Evolutionary conservation across 192 early-diverging fungal species (phyloP).

Genomic region (Entomortierella beljakovae): DNA sequence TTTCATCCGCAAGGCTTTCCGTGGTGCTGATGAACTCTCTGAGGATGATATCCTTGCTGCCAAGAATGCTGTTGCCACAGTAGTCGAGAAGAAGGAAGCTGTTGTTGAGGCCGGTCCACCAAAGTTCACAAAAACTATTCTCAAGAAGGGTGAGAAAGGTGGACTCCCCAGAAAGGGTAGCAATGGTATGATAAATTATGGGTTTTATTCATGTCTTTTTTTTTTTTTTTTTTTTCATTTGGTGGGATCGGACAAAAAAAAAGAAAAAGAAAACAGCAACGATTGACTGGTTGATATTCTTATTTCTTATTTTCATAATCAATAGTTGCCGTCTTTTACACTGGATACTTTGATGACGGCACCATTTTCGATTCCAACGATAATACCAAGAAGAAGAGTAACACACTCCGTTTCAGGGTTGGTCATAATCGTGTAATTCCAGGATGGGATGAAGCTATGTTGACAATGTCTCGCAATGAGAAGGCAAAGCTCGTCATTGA

Average conservation of each 20-base stretch:
- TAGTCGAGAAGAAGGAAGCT: constrained; percentile 37
- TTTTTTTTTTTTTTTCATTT: neutral
- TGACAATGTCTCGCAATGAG: constrained; percentile 76
- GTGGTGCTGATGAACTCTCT: constrained; percentile 53
- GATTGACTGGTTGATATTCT: neutral
- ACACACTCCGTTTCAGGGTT: no score
- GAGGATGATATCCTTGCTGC: constrained; percentile 38
- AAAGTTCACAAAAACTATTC: constrained; percentile 73
- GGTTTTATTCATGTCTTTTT: no score
- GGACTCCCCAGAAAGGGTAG: constrained; percentile 74
- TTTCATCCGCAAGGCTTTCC: constrained; percentile 70
- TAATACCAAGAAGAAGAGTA: constrained; percentile 70
- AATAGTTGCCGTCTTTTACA: no score
- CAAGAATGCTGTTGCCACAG: constrained; percentile 52
- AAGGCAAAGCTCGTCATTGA: constrained; percentile 70
- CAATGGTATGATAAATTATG: constrained; percentile 67
- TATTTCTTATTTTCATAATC: constrained; percentile 3
- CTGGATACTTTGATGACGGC: constrained; percentile 76
- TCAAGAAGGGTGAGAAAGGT: constrained; percentile 73
- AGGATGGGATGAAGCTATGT: constrained; percentile 80
- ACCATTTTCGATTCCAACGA: constrained; percentile 78
- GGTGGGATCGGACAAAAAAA: neutral
- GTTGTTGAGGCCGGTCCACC: constrained; percentile 55
- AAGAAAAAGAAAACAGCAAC: neutral
- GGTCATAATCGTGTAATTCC: constrained; percentile 69